Base-by-base conservation (phyloP, 768 basidiomycete species). In the Suillus lakei region DNA sequence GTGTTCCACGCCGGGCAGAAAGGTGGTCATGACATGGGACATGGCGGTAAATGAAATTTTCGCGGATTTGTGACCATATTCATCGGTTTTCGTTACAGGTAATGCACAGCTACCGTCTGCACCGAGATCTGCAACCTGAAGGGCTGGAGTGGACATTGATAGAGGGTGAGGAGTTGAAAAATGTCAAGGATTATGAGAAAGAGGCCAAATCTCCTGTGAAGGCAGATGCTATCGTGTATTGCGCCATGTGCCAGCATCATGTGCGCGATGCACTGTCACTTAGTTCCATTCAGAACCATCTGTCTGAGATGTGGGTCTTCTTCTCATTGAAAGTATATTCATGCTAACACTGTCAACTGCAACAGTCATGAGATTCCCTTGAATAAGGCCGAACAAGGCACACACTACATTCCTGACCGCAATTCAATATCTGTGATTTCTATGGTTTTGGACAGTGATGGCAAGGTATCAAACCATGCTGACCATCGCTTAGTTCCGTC, bases 201-300 rank as follows among this genome's bases (percentile, higher is more conserved):
- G 58, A 28, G 26, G 39, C 18, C 26, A 28, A 38, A 21, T 12
- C 26, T 59, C 1, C 18, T 59, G 12, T 30, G 10, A 16, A 21
- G 8, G 58, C 26, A 39, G 26, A 39, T 59, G 26, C 58, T 41
- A 59, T 41, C 5, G 58, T 30, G 26, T 28, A 59, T 28, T 59
- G 58, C 12, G 38, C 58, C 18, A 30, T 59, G 39, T 59, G 58
- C 39, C 58, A 59, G 58, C 58, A 59, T 41, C 58, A 59, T 28
- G 10, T 59, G 26, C 38, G 58, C 10, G 58, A 59, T 41, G 58
- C 58, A 0, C 10, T 12, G 26, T 41, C 38, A 21, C 39, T 59
- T 5, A 2, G 3, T 6, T 7, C 3, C 18, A 41, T 41, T 12
- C 39, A 28, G 39, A 39, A 59, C 1, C 58, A 59, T 59, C 5